These are phyloP conservation scores for Aquanectria penicillioides DNA, from an alignment of 2,329 filamentous ascomycete genomes.

Conservation along the genomic window DNA sequence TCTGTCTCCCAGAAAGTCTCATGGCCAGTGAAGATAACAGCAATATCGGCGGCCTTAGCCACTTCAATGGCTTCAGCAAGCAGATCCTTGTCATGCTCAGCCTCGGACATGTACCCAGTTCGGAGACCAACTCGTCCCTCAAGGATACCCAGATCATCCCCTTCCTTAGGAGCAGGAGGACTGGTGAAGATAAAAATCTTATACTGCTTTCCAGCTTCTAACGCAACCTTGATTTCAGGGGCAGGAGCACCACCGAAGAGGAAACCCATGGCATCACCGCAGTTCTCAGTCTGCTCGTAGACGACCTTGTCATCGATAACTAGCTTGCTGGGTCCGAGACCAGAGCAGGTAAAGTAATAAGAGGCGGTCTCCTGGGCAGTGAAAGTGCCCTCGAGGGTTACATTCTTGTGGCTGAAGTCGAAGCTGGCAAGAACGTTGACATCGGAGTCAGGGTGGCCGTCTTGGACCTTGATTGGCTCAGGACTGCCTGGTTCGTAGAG, in stretches of 20 bases:
- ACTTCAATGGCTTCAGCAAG: constrained; percentile 62
- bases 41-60: constrained; percentile 69
- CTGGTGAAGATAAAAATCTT: constrained; percentile 44
- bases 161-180: constrained; percentile 38
- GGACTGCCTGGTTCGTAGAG: constrained; percentile 41
- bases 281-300: constrained; percentile 45
- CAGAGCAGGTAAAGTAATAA: constrained; percentile 47
- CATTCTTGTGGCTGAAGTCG: constrained; percentile 38
- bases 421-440: constrained; percentile 35
- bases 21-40: constrained; percentile 65
- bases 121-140: constrained; percentile 45
- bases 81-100: constrained; percentile 49
- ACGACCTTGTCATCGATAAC: constrained; percentile 44
- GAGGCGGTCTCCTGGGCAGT: constrained; percentile 42
- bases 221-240: constrained; percentile 43
- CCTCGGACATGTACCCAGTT: constrained; percentile 45
- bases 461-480: constrained; percentile 36
- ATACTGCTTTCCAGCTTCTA: constrained; percentile 44
- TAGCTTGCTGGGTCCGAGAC: constrained; percentile 44
- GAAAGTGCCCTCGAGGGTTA: constrained; percentile 45
- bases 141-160: constrained; percentile 44
- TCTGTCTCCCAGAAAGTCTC: constrained; percentile 61
- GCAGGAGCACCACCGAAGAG: constrained; percentile 44
- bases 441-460: constrained; percentile 41
- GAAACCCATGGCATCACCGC: constrained; percentile 48